Base-by-base conservation (phyloP, 108 stramenopile genomes). In the Skeletonema tropicum region DNA sequence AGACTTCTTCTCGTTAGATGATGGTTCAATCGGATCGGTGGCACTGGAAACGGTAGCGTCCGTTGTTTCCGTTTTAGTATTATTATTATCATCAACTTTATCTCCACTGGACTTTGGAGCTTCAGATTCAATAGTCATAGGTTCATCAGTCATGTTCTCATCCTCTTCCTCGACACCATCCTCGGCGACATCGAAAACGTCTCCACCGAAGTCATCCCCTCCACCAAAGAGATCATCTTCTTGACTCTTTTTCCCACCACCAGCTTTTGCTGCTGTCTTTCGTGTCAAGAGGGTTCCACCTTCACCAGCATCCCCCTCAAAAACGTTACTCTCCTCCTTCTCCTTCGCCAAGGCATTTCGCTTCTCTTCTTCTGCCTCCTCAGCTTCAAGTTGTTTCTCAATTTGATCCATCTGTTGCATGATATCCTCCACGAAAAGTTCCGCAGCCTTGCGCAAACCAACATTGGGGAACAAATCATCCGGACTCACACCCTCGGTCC, bases 371-470 rank as follows among this genome's bases (percentile, higher is more conserved):
- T 71, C 70, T 52, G 80, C 85, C 58, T 79, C 69, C 35, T 87
- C 86, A 15, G 88, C 90, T 64, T 88, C 91, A 57, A 88, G 85
- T 68, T 89, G 86, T 60, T 88, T 72, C 46, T 91, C 90, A 64
- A 94, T 92, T 74, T 79, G 77, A 32, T 91, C 91, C 58, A 94
- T 86, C 73, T 94, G 88, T 26, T 88, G 86, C 91, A 91, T 92
- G 25, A 94, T 87, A 3, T 75, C 80, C 60, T 86, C 66, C 4
- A 90, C 82, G 65, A 94, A 94, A 48, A 80, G 25, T 6, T 94
- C 91, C 7, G 86, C 91, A 11, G 94, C 94, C 80, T 92, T 94
- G 23, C 91, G 75, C 77, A 94, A 73, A 41, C 89, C 90, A 10
- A 82, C 75, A 74, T 94, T 94, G 5, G 89, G 81, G 38, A 92